Conservation (phyloP, 2,329 filamentous ascomycete genomes). For the Dactylellina parvicollis region DNA sequence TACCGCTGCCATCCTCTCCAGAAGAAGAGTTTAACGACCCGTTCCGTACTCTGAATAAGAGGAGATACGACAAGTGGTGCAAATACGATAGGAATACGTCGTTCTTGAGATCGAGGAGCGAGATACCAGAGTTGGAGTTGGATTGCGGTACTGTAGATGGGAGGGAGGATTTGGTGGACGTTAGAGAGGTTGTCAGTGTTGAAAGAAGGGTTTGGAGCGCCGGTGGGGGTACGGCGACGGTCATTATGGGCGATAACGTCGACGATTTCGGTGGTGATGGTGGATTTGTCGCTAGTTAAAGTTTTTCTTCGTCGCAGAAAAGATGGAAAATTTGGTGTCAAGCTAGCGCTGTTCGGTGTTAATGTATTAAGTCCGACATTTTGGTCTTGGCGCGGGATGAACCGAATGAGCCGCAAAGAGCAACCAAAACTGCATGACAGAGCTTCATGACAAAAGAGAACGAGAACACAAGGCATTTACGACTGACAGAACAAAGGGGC, state of each 20-base stretch:
- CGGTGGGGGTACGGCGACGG: slow-evolving; percentile 17
- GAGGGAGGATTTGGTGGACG: slow-evolving; percentile 33
- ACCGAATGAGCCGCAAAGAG: no score
- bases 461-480: no score
- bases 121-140: slow-evolving; percentile 82
- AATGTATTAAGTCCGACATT: no score
- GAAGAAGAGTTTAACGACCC: slow-evolving; percentile 17
- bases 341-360: no score
- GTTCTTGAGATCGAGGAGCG: slow-evolving; percentile 93
- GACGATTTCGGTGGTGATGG: not conserved
- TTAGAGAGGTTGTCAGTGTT: slow-evolving; percentile 43
- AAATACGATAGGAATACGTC: slow-evolving; percentile 96
- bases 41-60: slow-evolving; percentile 79
- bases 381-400: no score
- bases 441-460: no score
- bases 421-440: no score
- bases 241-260: slow-evolving; percentile 15
- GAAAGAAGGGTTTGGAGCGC: slow-evolving; percentile 19
- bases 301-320: no score
- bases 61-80: slow-evolving; percentile 89
- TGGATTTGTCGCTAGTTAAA: no score
- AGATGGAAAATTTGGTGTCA: no score
- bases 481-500: no score
- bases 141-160: slow-evolving; percentile 71
- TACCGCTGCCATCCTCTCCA: slow-evolving; percentile 59